Conservation (phyloP, 75 land plant genomes). For the Chamaecyparis obtusa region DNA sequence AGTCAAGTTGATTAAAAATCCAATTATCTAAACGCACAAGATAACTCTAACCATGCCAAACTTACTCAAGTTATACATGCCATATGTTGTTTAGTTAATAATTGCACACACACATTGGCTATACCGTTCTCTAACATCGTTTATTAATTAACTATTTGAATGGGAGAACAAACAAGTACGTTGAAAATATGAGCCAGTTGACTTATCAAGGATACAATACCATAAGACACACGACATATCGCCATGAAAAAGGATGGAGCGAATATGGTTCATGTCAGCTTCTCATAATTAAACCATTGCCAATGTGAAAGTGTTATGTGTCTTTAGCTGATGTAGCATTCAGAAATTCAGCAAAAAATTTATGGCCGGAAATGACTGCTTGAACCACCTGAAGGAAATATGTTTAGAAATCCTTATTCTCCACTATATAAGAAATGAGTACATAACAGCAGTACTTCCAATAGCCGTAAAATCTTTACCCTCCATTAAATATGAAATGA, state of each 20-base stretch:
- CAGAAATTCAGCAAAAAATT: neutral
- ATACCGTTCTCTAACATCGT: neutral
- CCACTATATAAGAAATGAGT: neutral
- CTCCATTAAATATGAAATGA: too few relatives aligned
- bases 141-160: neutral
- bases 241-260: neutral
- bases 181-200: neutral
- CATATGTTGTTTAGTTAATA: neutral
- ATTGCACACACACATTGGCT: neutral
- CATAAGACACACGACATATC: neutral
- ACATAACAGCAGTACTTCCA: too few relatives aligned
- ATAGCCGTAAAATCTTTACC: too few relatives aligned
- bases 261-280: neutral
- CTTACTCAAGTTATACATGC: neutral
- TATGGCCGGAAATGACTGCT: neutral
- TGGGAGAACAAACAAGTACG: neutral
- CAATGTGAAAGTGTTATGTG: neutral
- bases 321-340: neutral
- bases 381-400: neutral
- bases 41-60: neutral
- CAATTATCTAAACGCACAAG: neutral
- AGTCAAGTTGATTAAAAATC: neutral
- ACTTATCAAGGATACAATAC: neutral
- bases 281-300: neutral
- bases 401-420: neutral